These are phyloP conservation scores for Podospora australis DNA, from an alignment of 495 filamentous ascomycete genomes.

Conservation along the genomic window DNA sequence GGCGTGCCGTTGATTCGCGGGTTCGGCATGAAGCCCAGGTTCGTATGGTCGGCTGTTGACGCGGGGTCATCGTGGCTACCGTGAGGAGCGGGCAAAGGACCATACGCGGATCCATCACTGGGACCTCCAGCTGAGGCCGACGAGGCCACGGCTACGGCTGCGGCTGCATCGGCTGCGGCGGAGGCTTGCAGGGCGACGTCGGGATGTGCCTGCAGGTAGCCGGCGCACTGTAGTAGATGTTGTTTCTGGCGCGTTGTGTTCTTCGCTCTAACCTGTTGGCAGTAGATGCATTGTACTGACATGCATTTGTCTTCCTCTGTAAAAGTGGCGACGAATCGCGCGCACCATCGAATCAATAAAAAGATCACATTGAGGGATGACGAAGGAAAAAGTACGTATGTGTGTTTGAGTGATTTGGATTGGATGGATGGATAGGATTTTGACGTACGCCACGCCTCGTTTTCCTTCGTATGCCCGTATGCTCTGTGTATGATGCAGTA, in stretches of 20 bases:
- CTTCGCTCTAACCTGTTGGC: slow-evolving; percentile 22
- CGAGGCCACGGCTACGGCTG: not conserved
- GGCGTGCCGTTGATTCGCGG: slow-evolving; percentile 24
- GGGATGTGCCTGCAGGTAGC: slow-evolving; percentile 24
- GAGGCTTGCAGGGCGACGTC: slow-evolving; percentile 16
- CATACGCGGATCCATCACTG: not conserved
- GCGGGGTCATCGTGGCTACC: slow-evolving; percentile 1
- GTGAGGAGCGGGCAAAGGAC: not conserved
- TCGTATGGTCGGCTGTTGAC: slow-evolving; percentile 11
- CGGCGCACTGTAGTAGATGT: slow-evolving; percentile 21
- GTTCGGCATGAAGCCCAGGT: slow-evolving; percentile 23
- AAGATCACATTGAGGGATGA: too few species aligned
- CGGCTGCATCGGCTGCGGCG: not conserved
- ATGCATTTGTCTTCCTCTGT: slow-evolving; percentile 18
- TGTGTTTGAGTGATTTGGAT: too few species aligned
- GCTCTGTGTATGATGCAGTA: too few species aligned
- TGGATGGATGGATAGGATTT: too few species aligned
- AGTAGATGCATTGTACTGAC: slow-evolving; percentile 24
- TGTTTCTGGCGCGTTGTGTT: slow-evolving; percentile 30
- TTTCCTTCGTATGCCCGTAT: too few species aligned
- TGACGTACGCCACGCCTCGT: too few species aligned
- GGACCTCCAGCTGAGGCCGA: not conserved
- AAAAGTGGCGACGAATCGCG: too few species aligned
- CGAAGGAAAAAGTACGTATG: slow-evolving; percentile 4
- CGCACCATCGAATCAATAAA: too few species aligned